phyloP scores from a whole-genome alignment of 148 eudicot species.

The Silene uniflora region DNA sequence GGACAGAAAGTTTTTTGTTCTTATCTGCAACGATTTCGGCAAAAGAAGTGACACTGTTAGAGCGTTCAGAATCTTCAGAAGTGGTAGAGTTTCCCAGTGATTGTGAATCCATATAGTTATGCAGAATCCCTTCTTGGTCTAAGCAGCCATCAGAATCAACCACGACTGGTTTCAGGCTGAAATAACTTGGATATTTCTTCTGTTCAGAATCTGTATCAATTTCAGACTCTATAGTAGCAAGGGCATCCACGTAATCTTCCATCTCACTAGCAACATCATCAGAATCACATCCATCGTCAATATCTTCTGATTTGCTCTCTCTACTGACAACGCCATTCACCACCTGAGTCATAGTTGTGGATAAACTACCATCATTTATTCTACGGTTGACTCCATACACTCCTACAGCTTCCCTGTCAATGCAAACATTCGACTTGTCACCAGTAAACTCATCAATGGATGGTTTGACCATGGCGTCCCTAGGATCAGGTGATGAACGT shows the following conservation, averaged over 20 bases:
- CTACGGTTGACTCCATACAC: conserved; percentile 19
- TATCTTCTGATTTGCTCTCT: conserved; percentile 39
- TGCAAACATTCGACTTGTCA: conserved; percentile 28
- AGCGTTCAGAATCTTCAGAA: conserved; percentile 60
- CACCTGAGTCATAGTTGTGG: conserved; percentile 23
- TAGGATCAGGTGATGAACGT: conserved; percentile 36
- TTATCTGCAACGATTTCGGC: conserved; percentile 36
- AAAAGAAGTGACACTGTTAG: conserved; percentile 43
- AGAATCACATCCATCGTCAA: conserved; percentile 38
- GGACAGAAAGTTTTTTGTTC: conserved; percentile 24
- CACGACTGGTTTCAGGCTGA: conserved; percentile 29
- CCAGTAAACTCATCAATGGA: conserved; percentile 17
- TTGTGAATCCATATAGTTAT: conserved; percentile 49
- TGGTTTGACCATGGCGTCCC: conserved; percentile 32
- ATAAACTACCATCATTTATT: conserved; percentile 23
- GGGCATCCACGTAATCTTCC: conserved; percentile 84
- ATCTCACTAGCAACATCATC: conserved; percentile 76
- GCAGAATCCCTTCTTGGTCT: conserved; percentile 31
- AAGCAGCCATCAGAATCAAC: conserved; percentile 55
- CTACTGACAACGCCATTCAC: conserved; percentile 36
- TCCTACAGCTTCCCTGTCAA: conserved; percentile 22
- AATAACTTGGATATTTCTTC: conserved; percentile 30
- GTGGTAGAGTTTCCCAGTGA: conserved; percentile 58
- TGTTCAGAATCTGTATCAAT: conserved; percentile 66
- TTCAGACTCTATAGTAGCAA: conserved; percentile 76